Conservation (phyloP, 2,329 filamentous ascomycete species). For the Ophiosphaerella narmari region DNA sequence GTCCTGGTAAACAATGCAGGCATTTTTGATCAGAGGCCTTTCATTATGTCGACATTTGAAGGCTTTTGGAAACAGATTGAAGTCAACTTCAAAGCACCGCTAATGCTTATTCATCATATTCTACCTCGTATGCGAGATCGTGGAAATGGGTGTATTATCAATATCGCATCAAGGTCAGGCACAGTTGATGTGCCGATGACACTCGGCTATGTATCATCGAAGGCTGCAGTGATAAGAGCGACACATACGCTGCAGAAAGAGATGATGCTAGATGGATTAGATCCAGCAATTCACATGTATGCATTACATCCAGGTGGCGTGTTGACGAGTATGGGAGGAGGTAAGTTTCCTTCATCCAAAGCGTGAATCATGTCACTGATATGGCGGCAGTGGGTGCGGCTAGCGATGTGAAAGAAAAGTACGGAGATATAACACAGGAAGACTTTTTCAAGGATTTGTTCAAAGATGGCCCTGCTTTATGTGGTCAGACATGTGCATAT, state of each 20-base stretch:
- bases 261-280: constrained; percentile 33
- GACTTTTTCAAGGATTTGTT: constrained; percentile 31
- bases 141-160: constrained; percentile 37
- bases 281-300: constrained; percentile 35
- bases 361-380: not conserved
- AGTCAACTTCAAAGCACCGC: constrained; percentile 40
- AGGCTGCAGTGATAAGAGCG: constrained; percentile 35
- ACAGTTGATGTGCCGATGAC: constrained; percentile 41
- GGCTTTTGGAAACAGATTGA: constrained; percentile 38
- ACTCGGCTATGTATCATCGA: constrained; percentile 33
- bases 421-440: constrained; percentile 32
- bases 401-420: constrained; percentile 32
- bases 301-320: constrained; percentile 40
- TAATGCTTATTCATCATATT: constrained; percentile 31
- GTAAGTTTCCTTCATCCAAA: constrained; percentile 16
- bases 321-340: constrained; percentile 30
- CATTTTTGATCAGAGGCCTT: constrained; percentile 30
- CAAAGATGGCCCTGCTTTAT: constrained; percentile 32
- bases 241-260: constrained; percentile 38
- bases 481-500: constrained; percentile 38
- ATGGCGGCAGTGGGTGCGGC: constrained; percentile 17
- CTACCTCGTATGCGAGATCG: constrained; percentile 29
- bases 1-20: constrained; percentile 38
- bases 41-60: constrained; percentile 32
- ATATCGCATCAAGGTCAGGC: constrained; percentile 34